Evolutionary conservation across 257 asterid species (phyloP).

Genomic region (Coffea canephora): DNA sequence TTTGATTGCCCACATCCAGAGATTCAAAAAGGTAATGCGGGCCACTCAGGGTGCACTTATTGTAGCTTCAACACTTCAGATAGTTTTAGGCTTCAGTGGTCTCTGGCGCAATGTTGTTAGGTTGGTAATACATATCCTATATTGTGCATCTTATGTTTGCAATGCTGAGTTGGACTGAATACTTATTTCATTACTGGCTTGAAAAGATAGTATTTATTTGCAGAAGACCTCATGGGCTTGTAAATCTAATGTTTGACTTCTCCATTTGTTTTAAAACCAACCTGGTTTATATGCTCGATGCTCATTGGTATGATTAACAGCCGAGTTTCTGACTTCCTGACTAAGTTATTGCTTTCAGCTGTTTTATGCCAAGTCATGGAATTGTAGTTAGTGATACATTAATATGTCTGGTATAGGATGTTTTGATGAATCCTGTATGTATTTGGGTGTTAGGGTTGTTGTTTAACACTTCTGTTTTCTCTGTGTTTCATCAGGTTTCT

Average conservation of each 20-base stretch:
- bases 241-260: background rate
- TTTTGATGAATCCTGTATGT: background rate
- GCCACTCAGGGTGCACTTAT: slow-evolving; percentile 88
- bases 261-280: background rate
- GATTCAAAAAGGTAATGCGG: slow-evolving; percentile 77
- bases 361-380: background rate
- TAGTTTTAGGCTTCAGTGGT: slow-evolving; percentile 85
- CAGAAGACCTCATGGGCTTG: background rate
- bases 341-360: background rate
- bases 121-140: slow-evolving; percentile 29
- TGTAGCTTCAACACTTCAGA: slow-evolving; percentile 78
- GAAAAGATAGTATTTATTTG: background rate
- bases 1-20: slow-evolving; percentile 31
- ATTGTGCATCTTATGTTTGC: background rate
- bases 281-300: background rate
- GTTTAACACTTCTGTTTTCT: slow-evolving; percentile 1
- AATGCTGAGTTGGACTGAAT: background rate
- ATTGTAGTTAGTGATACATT: background rate
- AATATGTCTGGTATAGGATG: background rate
- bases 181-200: background rate
- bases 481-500: slow-evolving; percentile 36
- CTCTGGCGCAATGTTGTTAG: slow-evolving; percentile 79
- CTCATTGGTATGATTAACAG: background rate
- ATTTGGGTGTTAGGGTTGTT: background rate
- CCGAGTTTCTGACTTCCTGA: background rate